Evolutionary conservation across 345 rosid species (phyloP).

Genomic region (Gossypium longicalyx): DNA sequence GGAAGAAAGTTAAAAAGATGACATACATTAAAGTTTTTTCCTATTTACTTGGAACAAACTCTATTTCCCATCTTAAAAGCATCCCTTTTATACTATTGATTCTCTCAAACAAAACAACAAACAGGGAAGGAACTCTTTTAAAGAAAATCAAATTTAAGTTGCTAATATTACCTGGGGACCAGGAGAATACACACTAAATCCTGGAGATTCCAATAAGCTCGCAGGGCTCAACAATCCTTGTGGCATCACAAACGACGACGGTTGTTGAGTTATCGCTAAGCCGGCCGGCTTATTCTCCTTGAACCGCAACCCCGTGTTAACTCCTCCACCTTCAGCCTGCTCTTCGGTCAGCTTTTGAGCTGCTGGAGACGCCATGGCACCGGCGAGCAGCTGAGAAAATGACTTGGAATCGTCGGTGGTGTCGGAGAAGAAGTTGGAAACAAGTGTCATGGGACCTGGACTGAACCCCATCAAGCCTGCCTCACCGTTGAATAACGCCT

Average conservation of each 20-base stretch:
- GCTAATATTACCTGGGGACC: slow-evolving; percentile 39
- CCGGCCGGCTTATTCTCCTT: slow-evolving; percentile 45
- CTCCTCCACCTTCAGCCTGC: slow-evolving; percentile 18
- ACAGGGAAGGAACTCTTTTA: not conserved
- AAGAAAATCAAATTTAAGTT: not conserved
- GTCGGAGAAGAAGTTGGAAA: slow-evolving; percentile 28
- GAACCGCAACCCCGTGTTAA: slow-evolving; percentile 36
- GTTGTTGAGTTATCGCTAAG: slow-evolving; percentile 39
- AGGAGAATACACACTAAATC: slow-evolving; percentile 66
- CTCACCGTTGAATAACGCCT: slow-evolving; percentile 34
- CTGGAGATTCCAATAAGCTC: slow-evolving; percentile 58
- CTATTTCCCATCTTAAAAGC: too few species aligned
- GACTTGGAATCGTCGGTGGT: slow-evolving; percentile 57
- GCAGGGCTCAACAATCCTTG: slow-evolving; percentile 51
- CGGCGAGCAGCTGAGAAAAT: slow-evolving; percentile 76
- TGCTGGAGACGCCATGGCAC: slow-evolving; percentile 67
- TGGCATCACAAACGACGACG: slow-evolving; percentile 42
- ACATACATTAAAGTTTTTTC: not conserved
- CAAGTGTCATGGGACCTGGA: slow-evolving; percentile 85
- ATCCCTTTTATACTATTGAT: too few species aligned
- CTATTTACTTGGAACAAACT: not conserved
- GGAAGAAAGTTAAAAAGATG: too few species aligned
- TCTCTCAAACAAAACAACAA: slow-evolving; percentile 2
- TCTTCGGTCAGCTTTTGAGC: slow-evolving; percentile 5
- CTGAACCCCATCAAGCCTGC: slow-evolving; percentile 46